Evolutionary conservation across 225 moss, liverwort and hornwort genomes (phyloP).

Genomic region (Asterella californica): DNA sequence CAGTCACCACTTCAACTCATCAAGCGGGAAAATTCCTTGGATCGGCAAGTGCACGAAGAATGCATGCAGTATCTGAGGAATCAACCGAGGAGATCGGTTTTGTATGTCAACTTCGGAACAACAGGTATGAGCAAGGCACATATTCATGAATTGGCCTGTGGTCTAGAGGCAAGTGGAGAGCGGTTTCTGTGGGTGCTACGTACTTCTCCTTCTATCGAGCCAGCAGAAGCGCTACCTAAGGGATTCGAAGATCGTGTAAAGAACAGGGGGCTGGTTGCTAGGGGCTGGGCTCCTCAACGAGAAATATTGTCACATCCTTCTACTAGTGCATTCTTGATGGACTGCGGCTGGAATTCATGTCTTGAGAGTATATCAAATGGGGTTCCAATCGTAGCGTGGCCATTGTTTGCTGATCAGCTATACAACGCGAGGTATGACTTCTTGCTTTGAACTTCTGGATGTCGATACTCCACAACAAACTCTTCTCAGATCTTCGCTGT

Average conservation of each 20-base stretch:
- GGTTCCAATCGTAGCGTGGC: constrained; percentile 22
- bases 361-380: neutral
- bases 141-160: constrained; percentile 5
- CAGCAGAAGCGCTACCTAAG: no score
- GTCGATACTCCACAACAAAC: no score
- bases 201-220: no score
- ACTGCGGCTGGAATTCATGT: neutral
- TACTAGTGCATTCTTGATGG: neutral
- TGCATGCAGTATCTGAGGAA: neutral
- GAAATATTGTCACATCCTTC: neutral
- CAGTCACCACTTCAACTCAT: no score
- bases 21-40: no score
- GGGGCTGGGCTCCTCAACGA: neutral
- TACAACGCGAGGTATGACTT: constrained; percentile 3
- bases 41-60: neutral
- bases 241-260: neutral
- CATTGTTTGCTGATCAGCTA: constrained; percentile 13
- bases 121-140: constrained; percentile 9
- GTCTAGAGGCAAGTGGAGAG: constrained; percentile 14
- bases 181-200: constrained; percentile 12
- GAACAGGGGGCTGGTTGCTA: neutral
- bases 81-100: neutral
- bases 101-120: constrained; percentile 18
- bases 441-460: no score
- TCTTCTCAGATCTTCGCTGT: no score